A percentile compares a stretch with the other conserved stretches of the same genome.
Conservation (phyloP, 441 rosid species). For the Gossypium lobatum region DNA sequence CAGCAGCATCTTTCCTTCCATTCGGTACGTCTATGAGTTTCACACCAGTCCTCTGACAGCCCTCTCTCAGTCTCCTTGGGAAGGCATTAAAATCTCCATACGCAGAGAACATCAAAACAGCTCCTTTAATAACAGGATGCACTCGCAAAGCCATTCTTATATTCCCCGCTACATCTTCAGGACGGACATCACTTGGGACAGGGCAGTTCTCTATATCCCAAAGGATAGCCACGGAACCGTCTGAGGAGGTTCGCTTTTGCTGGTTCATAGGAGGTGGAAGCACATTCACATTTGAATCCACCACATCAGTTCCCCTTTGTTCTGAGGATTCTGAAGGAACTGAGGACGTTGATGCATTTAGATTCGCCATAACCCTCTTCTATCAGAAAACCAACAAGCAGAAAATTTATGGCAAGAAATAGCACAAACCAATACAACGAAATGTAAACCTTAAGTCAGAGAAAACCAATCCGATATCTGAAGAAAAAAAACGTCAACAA, state of each 20-base stretch:
- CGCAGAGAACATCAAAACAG: constrained; percentile 78
- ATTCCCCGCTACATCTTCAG: constrained; percentile 89
- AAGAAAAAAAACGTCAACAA: background rate
- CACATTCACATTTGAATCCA: constrained; percentile 29
- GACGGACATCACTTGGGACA: constrained; percentile 82
- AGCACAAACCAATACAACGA: background rate
- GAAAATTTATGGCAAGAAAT: background rate
- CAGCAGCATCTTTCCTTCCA: constrained; percentile 96
- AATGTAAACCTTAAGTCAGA: background rate
- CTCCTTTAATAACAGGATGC: constrained; percentile 76
- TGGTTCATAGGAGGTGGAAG: constrained; percentile 27
- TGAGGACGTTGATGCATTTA: constrained; percentile 30
- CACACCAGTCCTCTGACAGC: constrained; percentile 96
- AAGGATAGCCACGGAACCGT: constrained; percentile 77
- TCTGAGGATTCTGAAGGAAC: constrained; percentile 31
- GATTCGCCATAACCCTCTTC: constrained; percentile 37
- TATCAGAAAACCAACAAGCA: constrained; percentile 20
- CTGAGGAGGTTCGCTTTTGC: constrained; percentile 35
- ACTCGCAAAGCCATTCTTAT: constrained; percentile 85
- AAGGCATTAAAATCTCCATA: constrained; percentile 94
- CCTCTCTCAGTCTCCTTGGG: constrained; percentile 90
- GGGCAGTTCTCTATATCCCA: constrained; percentile 98
- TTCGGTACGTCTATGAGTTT: constrained; percentile 92
- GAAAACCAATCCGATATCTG: background rate
- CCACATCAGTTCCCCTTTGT: constrained; percentile 18